Conservation (phyloP, 495 filamentous ascomycete species). For the Geopyxis carbonaria region DNA sequence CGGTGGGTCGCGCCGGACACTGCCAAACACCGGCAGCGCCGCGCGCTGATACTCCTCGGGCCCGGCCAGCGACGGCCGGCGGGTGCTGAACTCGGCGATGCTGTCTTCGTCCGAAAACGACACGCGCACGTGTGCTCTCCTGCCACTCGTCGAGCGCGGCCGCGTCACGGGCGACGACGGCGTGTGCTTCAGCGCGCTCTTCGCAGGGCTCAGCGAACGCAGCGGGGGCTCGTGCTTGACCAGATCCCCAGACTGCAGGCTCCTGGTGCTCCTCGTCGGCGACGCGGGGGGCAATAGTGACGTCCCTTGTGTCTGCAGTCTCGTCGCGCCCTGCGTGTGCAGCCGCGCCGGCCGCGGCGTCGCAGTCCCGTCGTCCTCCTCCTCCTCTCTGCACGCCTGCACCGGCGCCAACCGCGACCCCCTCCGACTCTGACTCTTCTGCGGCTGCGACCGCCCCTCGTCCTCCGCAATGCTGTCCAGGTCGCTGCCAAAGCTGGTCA, state of each 20-base stretch:
- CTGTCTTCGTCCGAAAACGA: constrained; percentile 21
- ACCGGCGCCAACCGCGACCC: no score
- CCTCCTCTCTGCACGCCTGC: no score
- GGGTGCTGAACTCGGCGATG: constrained; percentile 6
- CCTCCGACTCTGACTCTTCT: neutral
- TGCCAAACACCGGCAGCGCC: constrained; percentile 8
- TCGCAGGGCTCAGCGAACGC: constrained; percentile 15
- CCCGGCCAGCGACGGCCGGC: neutral
- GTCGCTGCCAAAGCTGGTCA: constrained; percentile 4
- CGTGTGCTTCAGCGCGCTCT: constrained; percentile 15
- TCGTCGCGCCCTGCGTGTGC: neutral
- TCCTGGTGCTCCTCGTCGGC: neutral
- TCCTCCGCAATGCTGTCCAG: constrained; percentile 17
- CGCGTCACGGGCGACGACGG: neutral
- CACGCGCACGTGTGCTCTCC: constrained; percentile 5
- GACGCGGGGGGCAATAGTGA: neutral
- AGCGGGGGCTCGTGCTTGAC: constrained; percentile 12
- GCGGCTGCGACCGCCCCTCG: neutral
- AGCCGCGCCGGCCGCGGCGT: no score
- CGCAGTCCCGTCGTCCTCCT: constrained; percentile 8
- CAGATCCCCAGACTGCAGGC: no score
- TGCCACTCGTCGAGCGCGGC: neutral
- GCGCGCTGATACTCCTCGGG: neutral
- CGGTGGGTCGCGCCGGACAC: neutral
- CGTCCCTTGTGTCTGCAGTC: neutral